These are phyloP conservation scores for Pseudogymnoascus sp. DNA, from an alignment of 2,329 filamentous ascomycete genomes.

Conservation along the genomic window DNA sequence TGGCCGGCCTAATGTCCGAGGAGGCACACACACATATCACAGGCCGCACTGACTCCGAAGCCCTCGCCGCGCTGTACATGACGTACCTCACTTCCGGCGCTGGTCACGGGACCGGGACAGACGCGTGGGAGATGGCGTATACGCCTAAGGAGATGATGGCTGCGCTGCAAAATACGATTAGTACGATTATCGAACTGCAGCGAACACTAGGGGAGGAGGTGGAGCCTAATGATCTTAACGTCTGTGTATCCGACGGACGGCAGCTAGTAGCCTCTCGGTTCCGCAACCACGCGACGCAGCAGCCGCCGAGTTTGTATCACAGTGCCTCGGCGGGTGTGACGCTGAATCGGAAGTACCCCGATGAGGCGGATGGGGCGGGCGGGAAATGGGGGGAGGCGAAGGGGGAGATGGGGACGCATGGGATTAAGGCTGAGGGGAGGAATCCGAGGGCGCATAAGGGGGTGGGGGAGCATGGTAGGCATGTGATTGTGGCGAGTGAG, in stretches of 20 bases:
- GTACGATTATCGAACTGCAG: conserved; percentile 40
- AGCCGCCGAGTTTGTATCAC: conserved; percentile 46
- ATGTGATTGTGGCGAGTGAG: conserved; percentile 47
- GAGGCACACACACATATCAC: conserved; percentile 42
- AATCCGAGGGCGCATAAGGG: conserved; percentile 27
- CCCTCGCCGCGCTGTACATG: conserved; percentile 38
- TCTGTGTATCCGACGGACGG: conserved; percentile 44
- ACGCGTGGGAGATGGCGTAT: conserved; percentile 37
- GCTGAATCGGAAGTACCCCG: conserved; percentile 45
- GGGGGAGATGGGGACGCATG: conserved; percentile 9
- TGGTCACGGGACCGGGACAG: conserved; percentile 18
- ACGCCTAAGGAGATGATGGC: conserved; percentile 34
- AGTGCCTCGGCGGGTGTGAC: conserved; percentile 43
- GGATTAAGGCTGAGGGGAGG: conserved; percentile 12
- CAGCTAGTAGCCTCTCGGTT: conserved; percentile 45
- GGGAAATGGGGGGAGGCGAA: conserved; percentile 29
- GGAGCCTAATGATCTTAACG: conserved; percentile 43
- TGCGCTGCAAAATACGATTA: conserved; percentile 36
- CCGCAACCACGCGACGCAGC: conserved; percentile 43
- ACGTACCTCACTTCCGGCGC: conserved; percentile 23
- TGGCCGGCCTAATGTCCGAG: conserved; percentile 37
- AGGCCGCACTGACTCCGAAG: conserved; percentile 47
- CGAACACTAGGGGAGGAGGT: conserved; percentile 33
- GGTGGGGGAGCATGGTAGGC: conserved; percentile 39
- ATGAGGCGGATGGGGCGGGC: conserved; percentile 36